phyloP scores from a whole-genome alignment of 2,329 filamentous ascomycete genomes.

The Stenocarpella maydis region DNA sequence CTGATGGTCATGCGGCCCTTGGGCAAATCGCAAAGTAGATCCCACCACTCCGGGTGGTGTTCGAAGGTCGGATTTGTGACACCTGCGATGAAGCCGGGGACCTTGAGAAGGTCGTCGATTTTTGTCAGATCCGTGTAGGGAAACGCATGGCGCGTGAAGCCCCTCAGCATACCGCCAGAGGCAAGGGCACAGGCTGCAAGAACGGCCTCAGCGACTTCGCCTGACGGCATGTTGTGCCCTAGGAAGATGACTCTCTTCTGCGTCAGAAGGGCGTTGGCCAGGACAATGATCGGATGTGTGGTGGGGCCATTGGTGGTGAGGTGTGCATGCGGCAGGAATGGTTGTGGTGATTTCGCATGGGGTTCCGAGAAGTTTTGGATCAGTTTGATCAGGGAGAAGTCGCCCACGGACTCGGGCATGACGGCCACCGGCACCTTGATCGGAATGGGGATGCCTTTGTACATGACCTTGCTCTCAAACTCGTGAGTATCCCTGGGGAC shows the following conservation, averaged over 20 bases:
- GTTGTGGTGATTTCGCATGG: constrained; percentile 82
- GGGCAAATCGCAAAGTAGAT: constrained; percentile 90
- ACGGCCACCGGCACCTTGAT: constrained; percentile 95
- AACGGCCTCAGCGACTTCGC: constrained; percentile 97
- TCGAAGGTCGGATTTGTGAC: constrained; percentile 98
- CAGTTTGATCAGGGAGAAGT: constrained; percentile 96
- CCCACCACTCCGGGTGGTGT: constrained; percentile 97
- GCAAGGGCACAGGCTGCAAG: constrained; percentile 94
- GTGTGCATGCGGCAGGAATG: constrained; percentile 88
- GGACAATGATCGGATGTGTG: constrained; percentile 93
- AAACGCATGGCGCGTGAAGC: constrained; percentile 95
- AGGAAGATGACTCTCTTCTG: constrained; percentile 97
- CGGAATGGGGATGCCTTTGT: constrained; percentile 95
- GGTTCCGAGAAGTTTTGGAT: constrained; percentile 91
- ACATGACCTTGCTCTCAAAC: constrained; percentile 93
- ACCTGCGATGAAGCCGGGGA: constrained; percentile 96
- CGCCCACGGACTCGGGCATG: constrained; percentile 94
- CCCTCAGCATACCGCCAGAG: constrained; percentile 89
- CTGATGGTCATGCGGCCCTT: constrained; percentile 95
- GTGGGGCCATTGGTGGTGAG: constrained; percentile 89
- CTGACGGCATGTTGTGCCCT: constrained; percentile 92
- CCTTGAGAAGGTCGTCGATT: constrained; percentile 93
- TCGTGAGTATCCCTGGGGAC: constrained; percentile 96
- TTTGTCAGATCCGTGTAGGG: constrained; percentile 98
- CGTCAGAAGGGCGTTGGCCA: constrained; percentile 92